Evolutionary conservation across 306 rosid species (phyloP).

Genomic region (Trichosanthes truncata): DNA sequence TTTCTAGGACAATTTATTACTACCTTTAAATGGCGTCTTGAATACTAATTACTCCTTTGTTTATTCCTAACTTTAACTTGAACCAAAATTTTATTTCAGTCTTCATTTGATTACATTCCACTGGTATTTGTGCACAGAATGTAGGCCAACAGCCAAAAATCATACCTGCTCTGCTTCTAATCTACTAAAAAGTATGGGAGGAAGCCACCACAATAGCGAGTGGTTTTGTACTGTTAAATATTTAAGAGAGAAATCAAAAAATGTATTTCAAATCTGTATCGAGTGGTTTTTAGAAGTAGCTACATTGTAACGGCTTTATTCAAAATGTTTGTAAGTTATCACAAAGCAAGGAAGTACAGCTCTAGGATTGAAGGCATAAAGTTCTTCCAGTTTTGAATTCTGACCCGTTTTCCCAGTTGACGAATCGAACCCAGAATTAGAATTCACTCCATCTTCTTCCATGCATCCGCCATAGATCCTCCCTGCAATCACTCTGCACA

Average conservation of each 20-base stretch:
- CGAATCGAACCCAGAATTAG: slow-evolving; percentile 29
- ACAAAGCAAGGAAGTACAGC: slow-evolving; percentile 59
- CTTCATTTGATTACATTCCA: background rate
- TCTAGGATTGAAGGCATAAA: slow-evolving; percentile 29
- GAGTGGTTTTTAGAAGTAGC: too few species aligned
- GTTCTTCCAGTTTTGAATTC: slow-evolving; percentile 28
- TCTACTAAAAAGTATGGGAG: too few species aligned
- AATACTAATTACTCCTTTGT: background rate
- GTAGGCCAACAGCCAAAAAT: background rate
- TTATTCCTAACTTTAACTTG: background rate
- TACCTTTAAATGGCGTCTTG: background rate
- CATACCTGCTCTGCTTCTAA: background rate
- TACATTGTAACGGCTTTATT: too few species aligned
- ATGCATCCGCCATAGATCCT: slow-evolving; percentile 17
- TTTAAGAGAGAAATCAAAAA: too few species aligned
- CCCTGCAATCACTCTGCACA: slow-evolving; percentile 70
- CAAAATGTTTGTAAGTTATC: slow-evolving; percentile 17
- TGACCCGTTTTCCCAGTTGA: slow-evolving; percentile 22
- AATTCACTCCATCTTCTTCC: slow-evolving; percentile 20
- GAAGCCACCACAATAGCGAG: too few species aligned
- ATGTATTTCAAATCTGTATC: too few species aligned
- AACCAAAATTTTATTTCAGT: background rate
- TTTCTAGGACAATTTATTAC: background rate
- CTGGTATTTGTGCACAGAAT: background rate
- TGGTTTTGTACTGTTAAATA: too few species aligned